Base-by-base conservation (phyloP, 768 basidiomycete genomes). In the Butyriboletus loyo region DNA sequence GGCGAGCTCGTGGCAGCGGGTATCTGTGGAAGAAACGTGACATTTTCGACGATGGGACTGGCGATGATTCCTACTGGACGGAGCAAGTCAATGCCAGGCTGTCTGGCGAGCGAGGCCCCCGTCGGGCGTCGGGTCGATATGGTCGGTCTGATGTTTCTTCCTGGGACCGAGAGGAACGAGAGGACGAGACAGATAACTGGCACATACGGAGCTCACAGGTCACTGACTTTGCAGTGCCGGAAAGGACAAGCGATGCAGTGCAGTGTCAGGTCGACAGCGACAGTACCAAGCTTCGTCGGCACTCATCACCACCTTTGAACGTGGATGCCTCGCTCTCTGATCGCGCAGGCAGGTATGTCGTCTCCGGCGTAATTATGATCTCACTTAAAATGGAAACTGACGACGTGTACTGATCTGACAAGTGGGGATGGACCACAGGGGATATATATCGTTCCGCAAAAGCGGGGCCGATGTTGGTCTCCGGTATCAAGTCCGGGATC, bases 371-470 rank as follows among this genome's bases (percentile, higher is more conserved):
- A 21, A 11, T 21, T 30, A 17, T 7, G 17, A 22, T 31, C 15
- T 30, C 22, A 15, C 13, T 39, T 3, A 5, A 25, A 11, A 8
- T 4, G 14, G 15, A 43, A 35, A 31, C 30, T 51, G 10, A 49
- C 24, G 25, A 31, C 11, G 8, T n/a, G 32, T 3, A 9, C 5
- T 27, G 28, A 41, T 42, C 19, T 30, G 25, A 21, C 40, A 15
- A 57, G 55, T 14, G 43, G n/a, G 27, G 42, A 49, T 45, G 39
- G 37, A n/a, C 25, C 45, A 7, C 46, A 4, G 10, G 50, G 46
- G 14, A 36, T 44, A 38, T 65, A 61, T 27, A 49, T 66, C 22
- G 54, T 60, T 19, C 63, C 64, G 4, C 64, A 64, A 30, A 64
- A 45, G 38, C 61, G 64, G 2, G 41, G 14, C 1, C 49, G 46